Conservation (phyloP, 352 stramenopile species). For the Phytophthora lateralis region DNA sequence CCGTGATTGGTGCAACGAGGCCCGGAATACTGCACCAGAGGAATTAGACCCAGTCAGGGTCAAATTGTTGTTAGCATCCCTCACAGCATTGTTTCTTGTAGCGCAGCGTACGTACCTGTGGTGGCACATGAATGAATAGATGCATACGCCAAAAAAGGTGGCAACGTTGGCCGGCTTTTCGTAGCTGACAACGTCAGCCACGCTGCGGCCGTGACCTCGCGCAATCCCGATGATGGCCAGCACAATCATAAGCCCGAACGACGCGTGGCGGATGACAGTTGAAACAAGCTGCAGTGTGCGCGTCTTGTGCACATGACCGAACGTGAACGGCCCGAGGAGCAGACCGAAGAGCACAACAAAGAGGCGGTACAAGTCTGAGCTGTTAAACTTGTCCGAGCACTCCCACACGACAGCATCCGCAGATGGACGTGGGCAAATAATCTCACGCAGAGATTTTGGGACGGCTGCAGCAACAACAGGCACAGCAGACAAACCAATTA, state of each 20-base stretch:
- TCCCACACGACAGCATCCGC: slow-evolving; percentile 58
- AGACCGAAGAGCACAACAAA: slow-evolving; percentile 80
- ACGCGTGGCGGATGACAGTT: slow-evolving; percentile 83
- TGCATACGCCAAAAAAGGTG: slow-evolving; percentile 88
- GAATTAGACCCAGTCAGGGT: neutral
- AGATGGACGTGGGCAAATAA: slow-evolving; percentile 75
- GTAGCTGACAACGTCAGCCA: slow-evolving; percentile 73
- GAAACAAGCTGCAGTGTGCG: slow-evolving; percentile 75
- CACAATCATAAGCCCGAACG: slow-evolving; percentile 86
- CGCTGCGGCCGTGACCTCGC: slow-evolving; percentile 60
- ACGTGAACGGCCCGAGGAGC: slow-evolving; percentile 76
- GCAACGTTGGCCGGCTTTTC: slow-evolving; percentile 74
- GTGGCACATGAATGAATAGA: slow-evolving; percentile 93
- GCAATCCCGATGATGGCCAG: slow-evolving; percentile 73
- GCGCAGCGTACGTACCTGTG: slow-evolving; percentile 57
- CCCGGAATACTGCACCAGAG: slow-evolving; percentile 62
- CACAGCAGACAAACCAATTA: neutral
- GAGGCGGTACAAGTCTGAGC: slow-evolving; percentile 82
- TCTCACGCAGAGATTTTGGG: slow-evolving; percentile 86
- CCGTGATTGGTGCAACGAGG: slow-evolving; percentile 79
- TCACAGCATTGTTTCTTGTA: neutral
- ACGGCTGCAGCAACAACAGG: slow-evolving; percentile 51
- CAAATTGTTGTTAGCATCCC: neutral
- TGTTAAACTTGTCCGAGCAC: slow-evolving; percentile 73
- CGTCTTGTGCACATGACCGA: slow-evolving; percentile 88